A percentile compares a stretch with the other conserved stretches of the same genome.
These are phyloP conservation scores for Metschnikowia bowlesiae DNA, from an alignment of 805 yeast genomes.

Conservation along the genomic window DNA sequence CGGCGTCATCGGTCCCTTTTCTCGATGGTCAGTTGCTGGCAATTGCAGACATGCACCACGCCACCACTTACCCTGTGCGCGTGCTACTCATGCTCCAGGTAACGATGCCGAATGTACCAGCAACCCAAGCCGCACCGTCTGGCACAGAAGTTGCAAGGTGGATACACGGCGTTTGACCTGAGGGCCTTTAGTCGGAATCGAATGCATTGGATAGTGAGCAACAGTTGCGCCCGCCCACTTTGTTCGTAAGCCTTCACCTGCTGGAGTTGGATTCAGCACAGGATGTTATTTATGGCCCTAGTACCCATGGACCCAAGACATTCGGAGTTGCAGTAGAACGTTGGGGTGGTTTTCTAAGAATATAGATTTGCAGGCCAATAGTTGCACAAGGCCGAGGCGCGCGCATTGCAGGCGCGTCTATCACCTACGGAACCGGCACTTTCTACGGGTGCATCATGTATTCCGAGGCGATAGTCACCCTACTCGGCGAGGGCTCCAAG, in stretches of 20 bases:
- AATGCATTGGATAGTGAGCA: too few relatives aligned
- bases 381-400: background rate
- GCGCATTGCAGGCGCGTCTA: background rate
- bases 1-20: background rate
- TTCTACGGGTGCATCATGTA: slow-evolving; percentile 8
- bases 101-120: background rate
- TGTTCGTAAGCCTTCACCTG: too few relatives aligned
- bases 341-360: background rate
- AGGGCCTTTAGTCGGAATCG: background rate
- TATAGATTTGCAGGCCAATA: background rate
- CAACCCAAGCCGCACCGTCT: background rate
- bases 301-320: background rate
- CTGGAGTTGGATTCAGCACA: too few relatives aligned
- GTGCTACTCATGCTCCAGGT: background rate
- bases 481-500: slow-evolving; percentile 56
- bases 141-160: background rate
- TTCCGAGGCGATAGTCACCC: slow-evolving; percentile 11
- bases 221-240: too few relatives aligned
- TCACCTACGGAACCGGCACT: background rate
- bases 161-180: background rate
- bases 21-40: background rate
- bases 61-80: slow-evolving; percentile 1
- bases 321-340: background rate
- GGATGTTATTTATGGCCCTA: too few relatives aligned
- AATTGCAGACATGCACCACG: background rate